phyloP scores from a whole-genome alignment of 805 yeast species.

The Kodamaea nitidulidarum region DNA sequence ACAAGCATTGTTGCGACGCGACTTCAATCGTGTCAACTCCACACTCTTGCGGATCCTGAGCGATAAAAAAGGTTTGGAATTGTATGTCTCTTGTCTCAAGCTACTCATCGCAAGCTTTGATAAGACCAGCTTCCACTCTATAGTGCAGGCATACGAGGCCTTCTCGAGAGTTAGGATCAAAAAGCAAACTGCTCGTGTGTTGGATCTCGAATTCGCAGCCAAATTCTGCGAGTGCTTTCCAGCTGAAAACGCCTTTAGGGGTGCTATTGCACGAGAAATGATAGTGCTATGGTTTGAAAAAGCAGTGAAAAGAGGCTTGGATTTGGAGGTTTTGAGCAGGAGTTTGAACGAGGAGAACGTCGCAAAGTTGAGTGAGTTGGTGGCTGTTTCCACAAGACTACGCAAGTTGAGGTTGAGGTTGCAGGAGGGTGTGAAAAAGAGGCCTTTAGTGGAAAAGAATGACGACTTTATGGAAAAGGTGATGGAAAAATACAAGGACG shows the following conservation, averaged over 20 bases:
- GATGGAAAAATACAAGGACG: conserved; percentile 1
- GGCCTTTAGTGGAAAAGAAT: neutral
- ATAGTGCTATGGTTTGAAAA: neutral
- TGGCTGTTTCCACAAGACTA: neutral
- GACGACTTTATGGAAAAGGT: neutral
- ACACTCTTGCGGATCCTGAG: neutral
- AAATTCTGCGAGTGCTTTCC: conserved; percentile 1
- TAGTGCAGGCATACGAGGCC: neutral
- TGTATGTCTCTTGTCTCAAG: neutral
- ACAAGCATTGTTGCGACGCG: conserved; percentile 5
- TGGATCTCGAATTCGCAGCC: neutral
- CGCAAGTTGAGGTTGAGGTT: neutral
- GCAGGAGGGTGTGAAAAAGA: neutral
- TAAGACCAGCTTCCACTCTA: neutral
- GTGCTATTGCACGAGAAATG: neutral
- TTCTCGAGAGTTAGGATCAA: neutral
- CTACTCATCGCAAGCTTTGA: conserved; percentile 2
- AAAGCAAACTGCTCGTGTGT: too few relatives aligned
- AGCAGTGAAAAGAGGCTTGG: conserved; percentile 1
- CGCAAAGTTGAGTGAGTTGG: neutral
- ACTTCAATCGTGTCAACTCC: conserved; percentile 3
- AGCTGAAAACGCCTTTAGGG: neutral
- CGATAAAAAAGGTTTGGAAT: neutral
- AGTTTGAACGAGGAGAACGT: neutral
- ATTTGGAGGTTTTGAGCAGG: neutral